phyloP scores from a whole-genome alignment of 805 yeast genomes.

The Grigorovia jiainica region DNA sequence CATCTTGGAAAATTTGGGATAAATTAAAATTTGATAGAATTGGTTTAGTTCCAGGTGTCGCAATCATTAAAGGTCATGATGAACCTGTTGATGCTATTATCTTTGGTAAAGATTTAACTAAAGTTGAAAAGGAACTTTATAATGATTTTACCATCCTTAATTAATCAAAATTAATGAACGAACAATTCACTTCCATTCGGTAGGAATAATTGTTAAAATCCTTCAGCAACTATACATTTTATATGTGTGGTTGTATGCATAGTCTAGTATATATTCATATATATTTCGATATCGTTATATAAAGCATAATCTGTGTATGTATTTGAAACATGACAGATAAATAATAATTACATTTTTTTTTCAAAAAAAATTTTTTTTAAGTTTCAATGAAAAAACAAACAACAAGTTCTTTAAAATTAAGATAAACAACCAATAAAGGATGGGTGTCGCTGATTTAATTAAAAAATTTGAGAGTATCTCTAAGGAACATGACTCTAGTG shows the following conservation, averaged over 20 bases:
- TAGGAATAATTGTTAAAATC: too few relatives aligned
- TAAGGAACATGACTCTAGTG: constrained; percentile 6
- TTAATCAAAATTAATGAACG: neutral
- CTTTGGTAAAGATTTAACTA: constrained; percentile 54
- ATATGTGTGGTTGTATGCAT: neutral
- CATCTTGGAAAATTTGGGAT: constrained; percentile 77
- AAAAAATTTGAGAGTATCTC: constrained; percentile 28
- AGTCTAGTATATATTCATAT: neutral
- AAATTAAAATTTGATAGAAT: constrained; percentile 68
- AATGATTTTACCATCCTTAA: constrained; percentile 10
- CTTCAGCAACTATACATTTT: neutral
- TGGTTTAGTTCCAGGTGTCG: constrained; percentile 70
- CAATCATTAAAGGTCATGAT: constrained; percentile 52
- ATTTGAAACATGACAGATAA: neutral
- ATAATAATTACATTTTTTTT: neutral
- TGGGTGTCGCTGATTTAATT: constrained; percentile 33
- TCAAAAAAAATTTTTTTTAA: neutral
- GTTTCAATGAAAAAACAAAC: neutral
- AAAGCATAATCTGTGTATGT: neutral
- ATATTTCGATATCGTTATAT: neutral
- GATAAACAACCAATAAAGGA: constrained; percentile 4
- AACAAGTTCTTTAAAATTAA: neutral
- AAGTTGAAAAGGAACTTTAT: constrained; percentile 19
- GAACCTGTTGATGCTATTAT: constrained; percentile 67
- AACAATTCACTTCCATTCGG: neutral